phyloP scores from a whole-genome alignment of 2,329 filamentous ascomycete genomes.

The Emergomyces africanus region DNA sequence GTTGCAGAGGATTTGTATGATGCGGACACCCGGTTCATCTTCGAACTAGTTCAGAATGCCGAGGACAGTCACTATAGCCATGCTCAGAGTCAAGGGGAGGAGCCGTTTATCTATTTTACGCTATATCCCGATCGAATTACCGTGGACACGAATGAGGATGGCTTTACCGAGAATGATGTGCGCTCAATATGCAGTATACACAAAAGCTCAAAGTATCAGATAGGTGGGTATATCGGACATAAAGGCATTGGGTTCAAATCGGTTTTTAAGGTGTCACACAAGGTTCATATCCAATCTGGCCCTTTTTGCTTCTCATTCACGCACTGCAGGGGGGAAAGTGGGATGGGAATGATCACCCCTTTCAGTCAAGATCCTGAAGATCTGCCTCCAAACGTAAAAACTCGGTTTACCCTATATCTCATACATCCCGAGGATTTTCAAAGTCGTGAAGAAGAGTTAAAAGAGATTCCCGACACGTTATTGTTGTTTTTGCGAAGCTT shows the following conservation, averaged over 20 bases:
- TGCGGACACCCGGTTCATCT: not conserved
- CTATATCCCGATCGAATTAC: not conserved
- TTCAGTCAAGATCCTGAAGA: not conserved
- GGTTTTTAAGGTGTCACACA: not conserved
- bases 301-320: not conserved
- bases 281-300: not conserved
- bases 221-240: not conserved
- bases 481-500: not conserved
- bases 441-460: not conserved
- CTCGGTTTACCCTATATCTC: not conserved
- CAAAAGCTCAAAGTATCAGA: not conserved
- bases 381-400: not conserved
- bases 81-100: not conserved
- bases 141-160: not conserved
- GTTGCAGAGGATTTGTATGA: not conserved
- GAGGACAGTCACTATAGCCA: not conserved
- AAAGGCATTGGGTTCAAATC: not conserved
- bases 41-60: not conserved
- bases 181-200: not conserved
- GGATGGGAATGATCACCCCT: not conserved
- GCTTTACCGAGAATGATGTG: not conserved
- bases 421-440: not conserved
- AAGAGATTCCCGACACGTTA: not conserved
- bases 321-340: not conserved
- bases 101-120: not conserved